Base-by-base conservation (phyloP, 108 stramenopile species). In the Fragilaria crotonensis region DNA sequence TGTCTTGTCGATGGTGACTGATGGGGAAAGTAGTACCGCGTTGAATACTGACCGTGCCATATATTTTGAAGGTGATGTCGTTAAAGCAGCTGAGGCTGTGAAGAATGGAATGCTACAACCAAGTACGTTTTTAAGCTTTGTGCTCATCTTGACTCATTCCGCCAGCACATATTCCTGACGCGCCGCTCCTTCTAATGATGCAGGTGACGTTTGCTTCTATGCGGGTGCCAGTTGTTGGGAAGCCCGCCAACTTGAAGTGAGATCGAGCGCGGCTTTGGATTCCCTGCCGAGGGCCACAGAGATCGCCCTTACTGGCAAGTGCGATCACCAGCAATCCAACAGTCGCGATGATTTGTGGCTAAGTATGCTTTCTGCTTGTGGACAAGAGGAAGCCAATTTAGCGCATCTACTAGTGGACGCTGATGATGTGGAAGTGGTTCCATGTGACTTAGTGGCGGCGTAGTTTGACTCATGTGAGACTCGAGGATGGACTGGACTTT, bases 191-290 rank as follows among this genome's bases (percentile, higher is more conserved):
- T 30, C 3, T n/a, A 3, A 9, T 45, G 20, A 3, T 53, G 25
- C 33, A 62, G 87, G 81, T 5, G 82, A 91, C 48, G 72, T 85
- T 49, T 74, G 79, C 21, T 92, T 92, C 62, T 72, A 85, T 19
- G 76, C 86, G 30, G 90, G 90, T 17, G 84, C 87, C 25, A 77
- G 75, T 14, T 78, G 77, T 30, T 92, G 90, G 90, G 55, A 67
- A 7, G 71, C 73, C 1, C 83, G 87, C 0, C 90, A 92, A 64
- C 72, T 92, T 36, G 73, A 83, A 70, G 62, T 46, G 90, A 92
- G 70, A 76, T 92, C 2, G 81, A 80, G 57, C 68, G 76, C 46
- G 90, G 90, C 7, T 64, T 62, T 92, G 90, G 90, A 66, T 89
- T 20, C 87, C 83, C 4, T 79, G 76, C 55, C 63, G 70, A 25